phyloP scores from a whole-genome alignment of 2,329 filamentous ascomycete genomes.

The Alternaria arbusti region DNA sequence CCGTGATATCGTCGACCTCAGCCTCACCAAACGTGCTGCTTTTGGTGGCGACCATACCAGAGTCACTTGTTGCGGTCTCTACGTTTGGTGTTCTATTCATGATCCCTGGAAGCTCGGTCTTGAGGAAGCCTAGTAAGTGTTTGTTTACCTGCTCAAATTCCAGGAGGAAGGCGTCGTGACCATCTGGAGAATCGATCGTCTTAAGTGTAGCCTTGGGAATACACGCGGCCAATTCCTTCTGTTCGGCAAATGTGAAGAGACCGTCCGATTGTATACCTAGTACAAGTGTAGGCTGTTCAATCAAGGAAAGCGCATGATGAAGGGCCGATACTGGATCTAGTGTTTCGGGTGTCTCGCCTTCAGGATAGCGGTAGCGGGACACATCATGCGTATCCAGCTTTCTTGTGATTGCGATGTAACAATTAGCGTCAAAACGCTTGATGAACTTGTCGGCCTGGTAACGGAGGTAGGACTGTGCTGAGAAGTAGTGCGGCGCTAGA shows the following conservation, averaged over 20 bases:
- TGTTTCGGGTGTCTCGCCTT: slow-evolving; percentile 34
- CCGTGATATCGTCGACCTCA: slow-evolving; percentile 94
- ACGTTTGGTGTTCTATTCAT: slow-evolving; percentile 65
- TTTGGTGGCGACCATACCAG: slow-evolving; percentile 70
- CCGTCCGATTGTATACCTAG: slow-evolving; percentile 95
- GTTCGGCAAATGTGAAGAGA: slow-evolving; percentile 95
- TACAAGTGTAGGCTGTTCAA: slow-evolving; percentile 88
- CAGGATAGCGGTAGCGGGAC: slow-evolving; percentile 71
- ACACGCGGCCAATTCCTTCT: slow-evolving; percentile 84
- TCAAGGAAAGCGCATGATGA: slow-evolving; percentile 76
- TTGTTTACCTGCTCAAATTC: slow-evolving; percentile 97
- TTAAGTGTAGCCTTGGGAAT: slow-evolving; percentile 80
- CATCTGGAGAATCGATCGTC: slow-evolving; percentile 91
- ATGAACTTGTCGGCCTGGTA: slow-evolving; percentile 98
- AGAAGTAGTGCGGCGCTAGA: slow-evolving; percentile 79
- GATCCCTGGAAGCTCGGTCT: slow-evolving; percentile 83
- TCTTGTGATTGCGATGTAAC: slow-evolving; percentile 97
- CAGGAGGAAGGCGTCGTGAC: slow-evolving; percentile 93
- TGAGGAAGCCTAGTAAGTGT: slow-evolving; percentile 83
- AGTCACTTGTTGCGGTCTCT: slow-evolving; percentile 49
- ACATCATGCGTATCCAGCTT: slow-evolving; percentile 98
- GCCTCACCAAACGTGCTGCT: slow-evolving; percentile 94
- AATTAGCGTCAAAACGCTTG: slow-evolving; percentile 95
- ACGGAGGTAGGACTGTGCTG: slow-evolving; percentile 93
- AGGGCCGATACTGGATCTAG: slow-evolving; percentile 61